Evolutionary conservation across 768 basidiomycete species (phyloP), one percentile per base, ranked within the genome.

Genomic region (Tremella mesenterica): DNA sequence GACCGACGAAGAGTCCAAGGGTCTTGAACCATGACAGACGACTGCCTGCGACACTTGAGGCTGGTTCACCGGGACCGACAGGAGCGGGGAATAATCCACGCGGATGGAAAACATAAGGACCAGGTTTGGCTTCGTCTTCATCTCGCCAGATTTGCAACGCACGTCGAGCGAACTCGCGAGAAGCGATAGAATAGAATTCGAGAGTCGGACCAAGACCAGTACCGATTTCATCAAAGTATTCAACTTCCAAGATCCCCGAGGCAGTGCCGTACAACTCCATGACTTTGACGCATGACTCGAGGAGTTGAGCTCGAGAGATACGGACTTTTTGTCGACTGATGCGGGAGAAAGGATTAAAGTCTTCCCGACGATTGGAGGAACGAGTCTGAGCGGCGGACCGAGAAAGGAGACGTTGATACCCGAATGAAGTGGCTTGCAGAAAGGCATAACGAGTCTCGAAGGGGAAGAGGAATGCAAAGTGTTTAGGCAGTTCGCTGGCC

Each of bases 161-260:
- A 63, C 85, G 81, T 50, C 88, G 78, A 0, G 90, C 90, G 71
- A 97, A 97, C 73, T 96, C 95, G 64, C 84, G 86, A 38, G 88
- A 93, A 7, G 91, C 95, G 46, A 97, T 75, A n/a, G 92, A 87
- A 73, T 97, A 99, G 75, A 99, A 99, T 75, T 99, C 95, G 21
- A 97, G 79, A 23, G 95, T 97, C 6, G 95, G 95, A 2, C 95
- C 95, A 10, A 99, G 77, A 18, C 95, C 95, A 7, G 93, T 97
- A 18, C 95, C 95, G 44, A 96, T 92, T 77, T 99, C 95, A 67
- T 95, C 90, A 66, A 96, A 96, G 76, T 96, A 97, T 75, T 99
- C 92, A 47, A 97, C 90, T 71, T 99, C 95, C 36, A 99, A 80
- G 20, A 96, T 83, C 0, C 90, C 90, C 3, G 86, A 87, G 1